These are phyloP conservation scores for Theileria luwenshuni DNA, from an alignment of 169 alveolate genomes.

Conservation along the genomic window DNA sequence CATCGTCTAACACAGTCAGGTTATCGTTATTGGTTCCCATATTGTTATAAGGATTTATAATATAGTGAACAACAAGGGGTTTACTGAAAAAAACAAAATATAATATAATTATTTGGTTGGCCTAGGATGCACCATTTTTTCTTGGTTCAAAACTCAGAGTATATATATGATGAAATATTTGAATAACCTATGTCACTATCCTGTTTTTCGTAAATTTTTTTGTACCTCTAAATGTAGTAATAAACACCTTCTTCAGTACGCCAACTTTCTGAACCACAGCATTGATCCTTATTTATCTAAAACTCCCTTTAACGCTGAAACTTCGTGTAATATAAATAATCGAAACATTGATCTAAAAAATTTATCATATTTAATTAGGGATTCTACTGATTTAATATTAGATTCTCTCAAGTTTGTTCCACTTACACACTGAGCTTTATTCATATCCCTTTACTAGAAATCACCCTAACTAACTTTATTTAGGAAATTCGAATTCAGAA, in stretches of 20 bases:
- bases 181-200: background rate
- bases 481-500: conserved; percentile 56
- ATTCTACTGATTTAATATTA: conserved; percentile 11
- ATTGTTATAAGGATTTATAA: conserved; percentile 36
- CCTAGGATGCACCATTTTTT: conserved; percentile 16
- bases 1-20: conserved; percentile 60
- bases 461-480: background rate
- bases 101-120: background rate
- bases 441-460: background rate
- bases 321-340: background rate
- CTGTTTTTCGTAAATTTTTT: background rate
- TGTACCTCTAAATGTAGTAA: background rate
- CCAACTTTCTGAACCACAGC: background rate
- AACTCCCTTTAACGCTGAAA: background rate
- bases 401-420: conserved; percentile 26
- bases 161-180: background rate
- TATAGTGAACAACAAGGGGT: background rate
- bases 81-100: background rate
- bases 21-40: conserved; percentile 44
- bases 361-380: conserved; percentile 17
- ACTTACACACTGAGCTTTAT: background rate
- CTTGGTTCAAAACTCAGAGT: background rate
- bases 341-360: conserved; percentile 3
- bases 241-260: background rate
- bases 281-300: background rate